These are phyloP conservation scores for Rhizopogon roseolus DNA, from an alignment of 768 basidiomycete species.

Conservation along the genomic window DNA sequence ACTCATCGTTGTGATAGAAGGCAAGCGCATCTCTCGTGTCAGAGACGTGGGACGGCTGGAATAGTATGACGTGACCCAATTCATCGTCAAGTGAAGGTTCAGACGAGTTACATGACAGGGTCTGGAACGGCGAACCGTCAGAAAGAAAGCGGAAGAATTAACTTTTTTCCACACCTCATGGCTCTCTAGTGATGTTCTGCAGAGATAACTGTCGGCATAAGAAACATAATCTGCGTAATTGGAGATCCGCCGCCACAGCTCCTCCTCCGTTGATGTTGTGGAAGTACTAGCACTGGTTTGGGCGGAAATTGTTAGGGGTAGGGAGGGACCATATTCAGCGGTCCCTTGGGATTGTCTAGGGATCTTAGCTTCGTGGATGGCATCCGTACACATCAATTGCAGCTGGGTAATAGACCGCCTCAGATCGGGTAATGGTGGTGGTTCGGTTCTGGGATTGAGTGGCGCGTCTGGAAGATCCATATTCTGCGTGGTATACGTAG, in stretches of 20 bases:
- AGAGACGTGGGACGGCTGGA: slow-evolving; percentile 13
- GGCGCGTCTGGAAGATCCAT: slow-evolving; percentile 29
- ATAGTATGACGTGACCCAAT: slow-evolving; percentile 43
- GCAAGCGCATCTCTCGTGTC: slow-evolving; percentile 22
- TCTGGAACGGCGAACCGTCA: slow-evolving; percentile 13
- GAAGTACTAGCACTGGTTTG: slow-evolving; percentile 15
- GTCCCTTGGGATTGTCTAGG: slow-evolving; percentile 24
- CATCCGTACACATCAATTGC: slow-evolving; percentile 45
- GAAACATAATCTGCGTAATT: slow-evolving; percentile 44
- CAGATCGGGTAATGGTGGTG: slow-evolving; percentile 46
- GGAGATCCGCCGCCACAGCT: slow-evolving; percentile 24
- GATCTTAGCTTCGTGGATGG: slow-evolving; percentile 27
- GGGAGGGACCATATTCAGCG: slow-evolving; percentile 22
- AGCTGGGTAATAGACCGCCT: slow-evolving; percentile 59
- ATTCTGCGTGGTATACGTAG: slow-evolving; percentile 18
- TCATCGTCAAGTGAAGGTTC: slow-evolving; percentile 49
- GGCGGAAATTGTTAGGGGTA: slow-evolving; percentile 28
- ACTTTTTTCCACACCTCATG: slow-evolving; percentile 34
- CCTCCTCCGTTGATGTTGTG: slow-evolving; percentile 12
- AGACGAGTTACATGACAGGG: slow-evolving; percentile 26
- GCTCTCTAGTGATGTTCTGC: slow-evolving; percentile 27
- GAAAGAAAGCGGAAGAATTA: neutral
- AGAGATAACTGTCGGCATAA: slow-evolving; percentile 48
- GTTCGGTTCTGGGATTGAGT: slow-evolving; percentile 27
- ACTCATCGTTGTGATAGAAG: slow-evolving; percentile 39